Conservation (phyloP, 2,329 filamentous ascomycete species). For the Trichoderma brevicompactum region DNA sequence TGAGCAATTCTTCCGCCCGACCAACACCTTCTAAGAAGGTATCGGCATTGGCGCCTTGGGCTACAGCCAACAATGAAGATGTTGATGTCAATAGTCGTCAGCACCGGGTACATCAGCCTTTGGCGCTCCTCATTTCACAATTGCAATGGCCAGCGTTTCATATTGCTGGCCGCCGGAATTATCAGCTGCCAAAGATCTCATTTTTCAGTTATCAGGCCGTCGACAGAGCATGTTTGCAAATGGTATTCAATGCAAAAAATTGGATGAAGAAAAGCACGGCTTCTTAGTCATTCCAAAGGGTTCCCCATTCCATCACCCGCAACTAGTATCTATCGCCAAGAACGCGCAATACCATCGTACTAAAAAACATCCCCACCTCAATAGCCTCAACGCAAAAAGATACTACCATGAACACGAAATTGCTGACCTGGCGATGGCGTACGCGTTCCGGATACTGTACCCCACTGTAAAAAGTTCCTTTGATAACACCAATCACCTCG, state of each 20-base stretch:
- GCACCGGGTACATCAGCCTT: neutral
- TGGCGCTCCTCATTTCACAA: neutral
- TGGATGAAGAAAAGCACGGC: neutral
- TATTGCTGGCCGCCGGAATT: neutral
- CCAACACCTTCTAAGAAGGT: too few species aligned
- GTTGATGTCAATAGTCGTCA: neutral
- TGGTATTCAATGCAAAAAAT: too few species aligned
- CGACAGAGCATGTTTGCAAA: neutral
- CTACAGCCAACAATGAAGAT: too few species aligned
- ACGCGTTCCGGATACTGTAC: conserved; percentile 27
- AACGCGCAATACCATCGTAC: too few species aligned
- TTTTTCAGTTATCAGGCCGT: neutral
- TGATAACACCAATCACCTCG: neutral
- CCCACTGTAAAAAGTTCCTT: conserved; percentile 21
- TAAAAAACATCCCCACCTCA: neutral
- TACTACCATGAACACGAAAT: neutral
- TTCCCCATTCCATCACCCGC: neutral
- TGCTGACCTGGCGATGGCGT: conserved; percentile 2
- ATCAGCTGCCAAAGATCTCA: too few species aligned
- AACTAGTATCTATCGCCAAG: neutral
- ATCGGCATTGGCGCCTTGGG: too few species aligned
- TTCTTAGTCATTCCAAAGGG: neutral
- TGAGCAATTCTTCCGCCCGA: too few species aligned
- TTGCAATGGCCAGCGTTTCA: neutral
- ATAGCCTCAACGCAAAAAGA: neutral